A percentile compares a stretch with the other conserved stretches of the same genome.
Conservation (phyloP, 768 basidiomycete species). For the Lepiota brunneoincarnata region DNA sequence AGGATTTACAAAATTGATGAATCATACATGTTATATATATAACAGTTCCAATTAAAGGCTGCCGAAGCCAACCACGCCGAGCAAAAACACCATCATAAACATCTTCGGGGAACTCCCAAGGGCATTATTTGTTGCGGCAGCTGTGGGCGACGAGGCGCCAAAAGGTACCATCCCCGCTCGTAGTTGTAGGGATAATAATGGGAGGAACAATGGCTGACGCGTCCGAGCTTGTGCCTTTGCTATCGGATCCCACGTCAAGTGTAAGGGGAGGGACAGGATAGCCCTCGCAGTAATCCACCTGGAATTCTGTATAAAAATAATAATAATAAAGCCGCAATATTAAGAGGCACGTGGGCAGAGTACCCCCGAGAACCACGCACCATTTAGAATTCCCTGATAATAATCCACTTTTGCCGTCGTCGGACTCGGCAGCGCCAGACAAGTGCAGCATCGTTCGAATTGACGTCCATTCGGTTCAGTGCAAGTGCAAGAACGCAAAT, state of each 20-base stretch:
- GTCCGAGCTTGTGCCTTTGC: neutral
- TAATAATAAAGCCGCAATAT: neutral
- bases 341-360: neutral
- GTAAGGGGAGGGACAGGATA: slow-evolving; percentile 2
- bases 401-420: neutral
- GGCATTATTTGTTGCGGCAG: neutral
- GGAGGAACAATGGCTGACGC: no score
- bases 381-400: slow-evolving; percentile 4
- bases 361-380: neutral
- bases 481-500: slow-evolving; percentile 1
- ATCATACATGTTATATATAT: no score
- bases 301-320: neutral
- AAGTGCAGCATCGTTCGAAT: neutral
- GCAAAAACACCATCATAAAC: no score
- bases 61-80: no score
- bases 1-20: no score
- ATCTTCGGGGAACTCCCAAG: neutral
- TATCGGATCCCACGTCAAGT: neutral
- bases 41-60: no score
- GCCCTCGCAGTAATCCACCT: neutral
- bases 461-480: neutral
- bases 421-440: neutral
- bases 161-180: no score
- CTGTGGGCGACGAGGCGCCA: no score
- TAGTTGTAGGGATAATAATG: no score